Conservation (phyloP, 768 basidiomycete species). For the Dioszegia hungarica region DNA sequence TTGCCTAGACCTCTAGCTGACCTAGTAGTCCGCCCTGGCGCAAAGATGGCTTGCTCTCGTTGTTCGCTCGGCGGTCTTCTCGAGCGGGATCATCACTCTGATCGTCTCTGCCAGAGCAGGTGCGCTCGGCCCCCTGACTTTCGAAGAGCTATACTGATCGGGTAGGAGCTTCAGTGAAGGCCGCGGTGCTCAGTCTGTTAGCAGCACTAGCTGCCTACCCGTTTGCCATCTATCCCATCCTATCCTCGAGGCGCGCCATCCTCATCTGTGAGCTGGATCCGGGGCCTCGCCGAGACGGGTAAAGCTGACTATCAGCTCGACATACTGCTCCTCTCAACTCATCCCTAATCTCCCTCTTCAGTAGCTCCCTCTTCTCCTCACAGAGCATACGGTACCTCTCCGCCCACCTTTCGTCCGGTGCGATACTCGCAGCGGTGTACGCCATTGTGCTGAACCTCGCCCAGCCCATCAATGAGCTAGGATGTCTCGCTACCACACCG, state of each 20-base stretch:
- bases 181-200: not conserved
- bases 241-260: slow-evolving; percentile 16
- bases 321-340: slow-evolving; percentile 6
- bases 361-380: slow-evolving; percentile 6
- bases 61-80: not conserved
- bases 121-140: not conserved
- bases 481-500: slow-evolving; percentile 7
- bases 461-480: not conserved
- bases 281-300: no score
- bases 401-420: slow-evolving; percentile 10
- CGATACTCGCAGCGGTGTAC: slow-evolving; percentile 2
- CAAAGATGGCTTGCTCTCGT: not conserved
- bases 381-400: slow-evolving; percentile 3
- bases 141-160: not conserved
- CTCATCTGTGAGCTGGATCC: slow-evolving; percentile 26
- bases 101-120: not conserved
- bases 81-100: not conserved
- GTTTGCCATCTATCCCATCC: slow-evolving; percentile 16
- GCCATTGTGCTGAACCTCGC: not conserved
- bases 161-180: not conserved
- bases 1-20: not conserved
- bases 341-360: slow-evolving; percentile 4
- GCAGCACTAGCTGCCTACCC: slow-evolving; percentile 3
- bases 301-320: slow-evolving; percentile 15
- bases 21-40: not conserved